Conservation (phyloP, 345 rosid species). For the Ricinus communis region DNA sequence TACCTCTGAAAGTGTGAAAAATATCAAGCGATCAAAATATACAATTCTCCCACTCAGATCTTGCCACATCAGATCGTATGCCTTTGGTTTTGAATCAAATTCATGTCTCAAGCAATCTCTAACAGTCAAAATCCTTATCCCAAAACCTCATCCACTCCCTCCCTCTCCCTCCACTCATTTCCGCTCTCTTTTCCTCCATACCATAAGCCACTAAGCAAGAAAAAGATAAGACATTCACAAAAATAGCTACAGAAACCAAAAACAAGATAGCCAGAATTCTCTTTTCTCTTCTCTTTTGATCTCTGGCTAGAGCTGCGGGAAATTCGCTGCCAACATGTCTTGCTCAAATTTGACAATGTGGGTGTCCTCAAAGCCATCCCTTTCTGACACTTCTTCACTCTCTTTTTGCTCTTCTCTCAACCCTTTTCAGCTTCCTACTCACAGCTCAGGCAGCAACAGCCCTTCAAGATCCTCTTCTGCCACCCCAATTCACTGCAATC, state of each 20-base stretch:
- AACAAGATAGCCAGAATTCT: conserved; percentile 14
- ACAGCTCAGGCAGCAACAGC: conserved; percentile 27
- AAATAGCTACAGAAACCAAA: not conserved
- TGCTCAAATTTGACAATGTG: conserved; percentile 80
- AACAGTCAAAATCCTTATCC: conserved; percentile 68
- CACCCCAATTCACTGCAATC: conserved; percentile 64
- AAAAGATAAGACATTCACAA: conserved; percentile 39
- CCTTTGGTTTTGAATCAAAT: not conserved
- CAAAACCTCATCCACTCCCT: conserved; percentile 61
- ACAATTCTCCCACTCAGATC: conserved; percentile 2
- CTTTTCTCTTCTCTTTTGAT: conserved; percentile 9
- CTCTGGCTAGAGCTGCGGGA: conserved; percentile 13
- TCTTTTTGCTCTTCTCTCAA: conserved; percentile 63
- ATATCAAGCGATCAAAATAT: not conserved
- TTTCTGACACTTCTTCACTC: conserved; percentile 69
- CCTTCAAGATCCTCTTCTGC: conserved; percentile 54
- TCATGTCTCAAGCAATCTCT: conserved; percentile 31
- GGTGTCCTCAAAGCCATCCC: conserved; percentile 72
- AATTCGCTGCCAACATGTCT: conserved; percentile 45
- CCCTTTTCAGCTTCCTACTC: conserved; percentile 59
- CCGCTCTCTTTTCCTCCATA: conserved; percentile 31
- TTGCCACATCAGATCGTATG: conserved; percentile 28
- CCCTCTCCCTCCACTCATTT: conserved; percentile 57
- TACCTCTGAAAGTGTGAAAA: conserved; percentile 6
- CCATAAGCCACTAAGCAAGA: conserved; percentile 16